phyloP scores from a whole-genome alignment of 306 rosid species.

The Urtica urens region DNA sequence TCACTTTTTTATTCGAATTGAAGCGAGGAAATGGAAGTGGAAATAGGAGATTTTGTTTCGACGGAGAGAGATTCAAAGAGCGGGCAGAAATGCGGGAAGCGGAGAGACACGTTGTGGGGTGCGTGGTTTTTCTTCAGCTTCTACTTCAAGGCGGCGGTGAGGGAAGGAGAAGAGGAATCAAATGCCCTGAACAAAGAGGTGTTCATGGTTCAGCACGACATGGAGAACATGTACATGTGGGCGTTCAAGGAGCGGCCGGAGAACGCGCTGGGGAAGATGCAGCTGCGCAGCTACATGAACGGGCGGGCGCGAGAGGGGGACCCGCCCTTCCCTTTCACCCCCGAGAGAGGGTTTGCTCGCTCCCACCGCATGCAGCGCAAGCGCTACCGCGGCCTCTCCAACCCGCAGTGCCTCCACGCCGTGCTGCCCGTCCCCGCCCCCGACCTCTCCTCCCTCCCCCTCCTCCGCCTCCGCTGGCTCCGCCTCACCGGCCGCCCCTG shows the following conservation, averaged over 20 bases:
- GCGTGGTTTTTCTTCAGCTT: slow-evolving; percentile 95
- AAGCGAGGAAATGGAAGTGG: slow-evolving; percentile 32
- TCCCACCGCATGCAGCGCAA: slow-evolving; percentile 96
- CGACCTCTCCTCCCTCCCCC: slow-evolving; percentile 47
- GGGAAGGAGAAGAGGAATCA: slow-evolving; percentile 59
- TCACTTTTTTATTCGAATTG: too few species aligned
- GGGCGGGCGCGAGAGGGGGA: slow-evolving; percentile 99
- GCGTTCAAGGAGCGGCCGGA: slow-evolving; percentile 94
- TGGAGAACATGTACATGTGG: slow-evolving; percentile 99
- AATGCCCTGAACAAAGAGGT: slow-evolving; percentile 88
- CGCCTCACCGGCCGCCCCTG: slow-evolving; percentile 81
- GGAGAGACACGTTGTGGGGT: slow-evolving; percentile 88
- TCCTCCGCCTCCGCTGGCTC: slow-evolving; percentile 66
- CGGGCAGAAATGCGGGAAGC: slow-evolving; percentile 67
- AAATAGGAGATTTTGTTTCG: slow-evolving; percentile 68
- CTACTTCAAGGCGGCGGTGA: slow-evolving; percentile 74
- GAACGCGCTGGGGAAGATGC: slow-evolving; percentile 95
- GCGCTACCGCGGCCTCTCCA: slow-evolving; percentile 85
- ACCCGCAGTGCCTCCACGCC: slow-evolving; percentile 93
- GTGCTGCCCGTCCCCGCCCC: slow-evolving; percentile 63
- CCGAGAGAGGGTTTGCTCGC: slow-evolving; percentile 73
- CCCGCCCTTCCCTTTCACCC: slow-evolving; percentile 74
- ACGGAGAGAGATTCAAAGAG: slow-evolving; percentile 68
- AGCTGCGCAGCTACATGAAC: slow-evolving; percentile 93
- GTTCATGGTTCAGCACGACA: slow-evolving; percentile 93